Evolutionary conservation across 2,329 filamentous ascomycete species (phyloP), one percentile per base, ranked within the genome.

Genomic region (Metarhizium sp.): DNA sequence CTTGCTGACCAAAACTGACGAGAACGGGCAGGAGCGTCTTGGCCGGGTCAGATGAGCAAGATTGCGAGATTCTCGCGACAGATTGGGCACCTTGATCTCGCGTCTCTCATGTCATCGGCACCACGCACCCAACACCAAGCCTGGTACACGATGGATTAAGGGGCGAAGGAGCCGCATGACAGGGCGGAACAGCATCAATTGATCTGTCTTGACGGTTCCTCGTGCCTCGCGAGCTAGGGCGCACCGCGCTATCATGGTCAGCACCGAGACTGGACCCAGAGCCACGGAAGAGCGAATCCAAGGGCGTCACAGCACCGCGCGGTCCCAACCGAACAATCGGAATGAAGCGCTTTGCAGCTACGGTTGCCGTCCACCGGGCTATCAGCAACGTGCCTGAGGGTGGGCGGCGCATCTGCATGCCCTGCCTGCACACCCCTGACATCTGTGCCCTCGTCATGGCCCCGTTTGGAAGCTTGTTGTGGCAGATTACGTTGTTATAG

Each of bases 401-500:
- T 30, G 25, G 20, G 25, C 14, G 11, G 11, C n/a, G n/a, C 43
- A 46, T 25, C 6, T 46, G 43, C 43, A 46, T 25, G 25, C 25
- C 25, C 25, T 25, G 25, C 43, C 52, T 45, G 46, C 45, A 30
- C 25, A 47, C 40, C 53, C 40, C 40, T 45, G 51, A 13, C 50
- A n/a, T 18, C 13, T 52, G 10, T 16, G 25, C 4, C 14, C 40
- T 29, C n/a, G 30, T 36, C 48, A 25, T 38, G 25, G 16, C 34
- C 52, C 42, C 38, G 50, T 52, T 54, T 49, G 56, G 52, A 57
- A 55, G 52, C 52, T 54, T 52, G 34, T 14, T 51, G 55, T 52
- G 51, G 53, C 38, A 52, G 52, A 65, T 66, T 65, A 65, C 63
- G 63, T 65, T 65, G 59, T 61, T 63, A 62, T 65, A 64, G 62